phyloP scores from a whole-genome alignment of 1,284 basidiomycete genomes.

The Ceratobasidium papillatum region DNA sequence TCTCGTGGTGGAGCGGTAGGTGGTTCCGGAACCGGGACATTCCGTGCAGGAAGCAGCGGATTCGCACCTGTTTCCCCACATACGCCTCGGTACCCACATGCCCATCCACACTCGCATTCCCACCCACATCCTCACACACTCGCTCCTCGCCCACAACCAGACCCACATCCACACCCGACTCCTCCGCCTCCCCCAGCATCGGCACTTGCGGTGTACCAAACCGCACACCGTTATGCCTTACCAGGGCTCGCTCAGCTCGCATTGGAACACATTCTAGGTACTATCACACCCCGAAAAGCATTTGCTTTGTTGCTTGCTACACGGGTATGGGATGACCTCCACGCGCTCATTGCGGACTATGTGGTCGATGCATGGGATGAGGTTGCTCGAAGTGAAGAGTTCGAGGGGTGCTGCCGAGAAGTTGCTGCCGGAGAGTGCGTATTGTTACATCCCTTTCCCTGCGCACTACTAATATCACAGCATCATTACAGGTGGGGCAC shows the following conservation, averaged over 20 bases:
- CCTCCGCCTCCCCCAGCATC: slow-evolving; percentile 69
- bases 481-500: slow-evolving; percentile 65
- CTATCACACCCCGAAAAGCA: slow-evolving; percentile 73
- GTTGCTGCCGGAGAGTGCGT: slow-evolving; percentile 75
- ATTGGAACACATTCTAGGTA: slow-evolving; percentile 76
- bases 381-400: slow-evolving; percentile 67
- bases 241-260: slow-evolving; percentile 71
- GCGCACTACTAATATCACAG: neutral
- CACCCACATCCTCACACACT: slow-evolving; percentile 31
- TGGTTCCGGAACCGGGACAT: neutral
- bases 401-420: slow-evolving; percentile 73
- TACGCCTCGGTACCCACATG: slow-evolving; percentile 38
- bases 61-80: slow-evolving; percentile 28
- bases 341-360: slow-evolving; percentile 70
- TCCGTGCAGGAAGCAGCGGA: neutral
- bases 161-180: slow-evolving; percentile 81
- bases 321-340: slow-evolving; percentile 70
- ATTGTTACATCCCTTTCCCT: neutral
- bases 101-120: slow-evolving; percentile 1
- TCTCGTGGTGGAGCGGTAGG: neutral
- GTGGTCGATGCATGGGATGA: slow-evolving; percentile 76
- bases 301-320: slow-evolving; percentile 77
- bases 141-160: slow-evolving; percentile 53
- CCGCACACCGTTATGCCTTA: slow-evolving; percentile 82
- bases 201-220: slow-evolving; percentile 79